These are phyloP conservation scores for Diaporthe sp. DNA, from an alignment of 2,329 filamentous ascomycete species.

Conservation along the genomic window DNA sequence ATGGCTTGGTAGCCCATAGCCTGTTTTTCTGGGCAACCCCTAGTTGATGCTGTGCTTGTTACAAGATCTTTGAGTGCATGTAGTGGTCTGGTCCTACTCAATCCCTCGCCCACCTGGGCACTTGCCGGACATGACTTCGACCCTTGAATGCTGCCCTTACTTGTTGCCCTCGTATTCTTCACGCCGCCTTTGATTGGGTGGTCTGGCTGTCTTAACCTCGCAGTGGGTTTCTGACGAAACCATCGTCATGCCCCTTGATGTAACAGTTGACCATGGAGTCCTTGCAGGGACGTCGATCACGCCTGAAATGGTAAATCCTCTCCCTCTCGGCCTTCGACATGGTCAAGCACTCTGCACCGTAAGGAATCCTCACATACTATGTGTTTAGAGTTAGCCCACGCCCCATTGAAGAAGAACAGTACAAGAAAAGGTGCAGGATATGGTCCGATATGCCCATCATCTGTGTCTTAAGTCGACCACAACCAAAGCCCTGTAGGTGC, in stretches of 20 bases:
- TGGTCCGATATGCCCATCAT: background rate
- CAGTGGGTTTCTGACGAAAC: background rate
- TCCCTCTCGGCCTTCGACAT: background rate
- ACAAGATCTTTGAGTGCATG: too few species aligned
- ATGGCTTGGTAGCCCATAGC: background rate
- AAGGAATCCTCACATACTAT: background rate
- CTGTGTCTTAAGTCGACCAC: background rate
- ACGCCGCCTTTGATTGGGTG: background rate
- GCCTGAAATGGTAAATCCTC: background rate
- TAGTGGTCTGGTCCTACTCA: background rate
- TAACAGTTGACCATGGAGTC: slow-evolving; percentile 9
- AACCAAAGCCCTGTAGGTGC: background rate
- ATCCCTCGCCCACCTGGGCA: too few species aligned
- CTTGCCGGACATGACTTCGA: background rate
- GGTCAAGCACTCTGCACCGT: background rate
- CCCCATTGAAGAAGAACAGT: too few species aligned
- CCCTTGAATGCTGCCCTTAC: too few species aligned
- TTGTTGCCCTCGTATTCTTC: background rate
- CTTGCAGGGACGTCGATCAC: background rate
- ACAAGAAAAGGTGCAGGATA: too few species aligned
- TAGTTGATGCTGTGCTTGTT: background rate
- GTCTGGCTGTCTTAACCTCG: background rate
- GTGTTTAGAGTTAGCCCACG: background rate
- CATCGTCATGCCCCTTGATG: slow-evolving; percentile 4
- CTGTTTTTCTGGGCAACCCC: background rate